Evolutionary conservation across 2,329 filamentous ascomycete species (phyloP).

Genomic region (Neofusicoccum laricinum): DNA sequence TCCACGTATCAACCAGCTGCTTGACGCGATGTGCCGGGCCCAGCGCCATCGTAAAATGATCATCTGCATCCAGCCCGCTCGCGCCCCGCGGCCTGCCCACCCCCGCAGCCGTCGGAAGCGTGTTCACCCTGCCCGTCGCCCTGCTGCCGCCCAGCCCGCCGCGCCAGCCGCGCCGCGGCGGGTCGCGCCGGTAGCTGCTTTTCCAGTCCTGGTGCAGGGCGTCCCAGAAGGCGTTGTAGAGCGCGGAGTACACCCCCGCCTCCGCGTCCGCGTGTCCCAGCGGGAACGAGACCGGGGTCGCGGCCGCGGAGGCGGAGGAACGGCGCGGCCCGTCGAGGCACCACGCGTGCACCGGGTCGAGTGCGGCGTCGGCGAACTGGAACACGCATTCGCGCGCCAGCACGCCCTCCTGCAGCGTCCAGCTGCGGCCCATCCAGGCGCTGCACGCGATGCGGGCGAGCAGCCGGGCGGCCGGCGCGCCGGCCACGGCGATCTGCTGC

Average conservation of each 20-base stretch:
- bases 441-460: conserved; percentile 17
- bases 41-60: neutral
- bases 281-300: neutral
- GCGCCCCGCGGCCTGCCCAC: neutral
- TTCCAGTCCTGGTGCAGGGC: conserved; percentile 16
- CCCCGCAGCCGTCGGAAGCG: neutral
- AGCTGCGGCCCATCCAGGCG: conserved; percentile 20
- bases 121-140: neutral
- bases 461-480: neutral
- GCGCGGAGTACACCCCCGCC: neutral
- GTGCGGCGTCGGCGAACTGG: conserved; percentile 20
- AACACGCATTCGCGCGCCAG: conserved; percentile 16
- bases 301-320: neutral
- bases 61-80: neutral
- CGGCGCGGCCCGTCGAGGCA: conserved; percentile 1
- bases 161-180: neutral
- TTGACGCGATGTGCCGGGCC: neutral
- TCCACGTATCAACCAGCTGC: conserved; percentile 19
- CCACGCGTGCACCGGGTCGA: conserved; percentile 15
- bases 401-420: conserved; percentile 21
- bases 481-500: neutral
- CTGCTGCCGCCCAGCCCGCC: neutral
- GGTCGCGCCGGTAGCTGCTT: neutral
- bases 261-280: neutral
- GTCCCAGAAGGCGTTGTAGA: conserved; percentile 17